Percentiles rank a stretch among this genome's conserved stretches.
These are phyloP conservation scores for Petunia secreta DNA, from an alignment of 257 asterid species.

Conservation along the genomic window DNA sequence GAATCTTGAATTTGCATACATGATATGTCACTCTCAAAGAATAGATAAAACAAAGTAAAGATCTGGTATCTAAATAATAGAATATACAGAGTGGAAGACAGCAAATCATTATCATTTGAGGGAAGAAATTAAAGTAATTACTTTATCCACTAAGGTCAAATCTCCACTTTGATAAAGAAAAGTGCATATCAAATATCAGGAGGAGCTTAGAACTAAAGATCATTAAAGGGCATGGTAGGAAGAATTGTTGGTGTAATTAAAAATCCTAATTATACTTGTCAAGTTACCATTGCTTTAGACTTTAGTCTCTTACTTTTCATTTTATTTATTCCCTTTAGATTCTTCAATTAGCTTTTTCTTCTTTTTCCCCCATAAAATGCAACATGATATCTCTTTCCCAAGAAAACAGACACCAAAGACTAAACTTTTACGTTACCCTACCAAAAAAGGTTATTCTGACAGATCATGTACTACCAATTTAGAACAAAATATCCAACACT, in stretches of 20 bases:
- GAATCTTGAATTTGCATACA: constrained; percentile 25
- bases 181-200: constrained; percentile 47
- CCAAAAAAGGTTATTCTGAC: constrained; percentile 31
- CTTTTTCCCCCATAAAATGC: constrained; percentile 35
- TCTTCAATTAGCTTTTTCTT: constrained; percentile 37
- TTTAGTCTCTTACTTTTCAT: constrained; percentile 50
- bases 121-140: not conserved
- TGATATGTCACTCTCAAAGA: not conserved
- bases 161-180: constrained; percentile 41
- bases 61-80: constrained; percentile 7
- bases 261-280: constrained; percentile 32
- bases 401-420: constrained; percentile 31
- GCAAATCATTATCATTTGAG: constrained; percentile 7
- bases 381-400: constrained; percentile 37
- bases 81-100: constrained; percentile 24
- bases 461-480: constrained; percentile 20
- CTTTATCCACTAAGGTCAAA: constrained; percentile 32
- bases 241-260: constrained; percentile 28
- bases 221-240: not conserved
- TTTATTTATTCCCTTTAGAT: constrained; percentile 32
- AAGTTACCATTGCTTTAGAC: constrained; percentile 37
- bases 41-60: constrained; percentile 10
- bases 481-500: not conserved
- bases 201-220: constrained; percentile 8
- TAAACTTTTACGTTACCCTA: constrained; percentile 33